phyloP scores from a whole-genome alignment of 2,329 filamentous ascomycete genomes.

The Aureobasidium mangrovei region DNA sequence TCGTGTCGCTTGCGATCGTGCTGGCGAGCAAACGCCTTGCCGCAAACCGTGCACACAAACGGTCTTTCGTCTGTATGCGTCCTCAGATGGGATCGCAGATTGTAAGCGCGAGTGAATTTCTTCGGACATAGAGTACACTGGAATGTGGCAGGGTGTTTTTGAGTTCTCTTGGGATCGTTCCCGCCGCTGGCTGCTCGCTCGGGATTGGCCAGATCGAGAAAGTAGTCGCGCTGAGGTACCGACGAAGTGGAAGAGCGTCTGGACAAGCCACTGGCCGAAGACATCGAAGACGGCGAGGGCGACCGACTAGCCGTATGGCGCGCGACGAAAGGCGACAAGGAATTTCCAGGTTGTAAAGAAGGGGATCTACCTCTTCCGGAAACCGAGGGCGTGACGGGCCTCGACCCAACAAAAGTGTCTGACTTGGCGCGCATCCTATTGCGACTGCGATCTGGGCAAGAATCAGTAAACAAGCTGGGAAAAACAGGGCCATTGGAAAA shows the following conservation, averaged over 20 bases:
- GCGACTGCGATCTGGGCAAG: conserved; percentile 33
- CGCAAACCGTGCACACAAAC: conserved; percentile 93
- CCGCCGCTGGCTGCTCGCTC: conserved; percentile 63
- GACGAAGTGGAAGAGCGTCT: conserved; percentile 45
- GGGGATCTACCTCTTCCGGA: conserved; percentile 28
- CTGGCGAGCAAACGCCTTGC: conserved; percentile 93
- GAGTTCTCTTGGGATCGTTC: conserved; percentile 65
- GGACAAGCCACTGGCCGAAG: conserved; percentile 38
- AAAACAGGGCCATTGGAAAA: conserved; percentile 17
- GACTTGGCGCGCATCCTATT: conserved; percentile 52
- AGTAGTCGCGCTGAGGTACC: conserved; percentile 55
- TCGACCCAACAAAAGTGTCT: conserved; percentile 47
- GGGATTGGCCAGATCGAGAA: conserved; percentile 84
- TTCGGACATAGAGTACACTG: conserved; percentile 92
- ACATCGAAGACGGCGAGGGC: conserved; percentile 35
- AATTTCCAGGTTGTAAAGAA: conserved; percentile 28
- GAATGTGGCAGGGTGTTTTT: conserved; percentile 96
- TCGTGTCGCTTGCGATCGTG: conserved; percentile 97
- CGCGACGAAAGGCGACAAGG: conserved; percentile 36
- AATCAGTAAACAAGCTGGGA: conserved; percentile 31
- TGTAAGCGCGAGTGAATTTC: conserved; percentile 92
- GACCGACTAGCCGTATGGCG: conserved; percentile 34
- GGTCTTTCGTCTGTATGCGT: conserved; percentile 96
- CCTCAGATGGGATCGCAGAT: conserved; percentile 85
- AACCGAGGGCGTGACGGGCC: conserved; percentile 34